Conservation (phyloP, 169 alveolate genomes). For the Cryptosporidium meleagridis region DNA sequence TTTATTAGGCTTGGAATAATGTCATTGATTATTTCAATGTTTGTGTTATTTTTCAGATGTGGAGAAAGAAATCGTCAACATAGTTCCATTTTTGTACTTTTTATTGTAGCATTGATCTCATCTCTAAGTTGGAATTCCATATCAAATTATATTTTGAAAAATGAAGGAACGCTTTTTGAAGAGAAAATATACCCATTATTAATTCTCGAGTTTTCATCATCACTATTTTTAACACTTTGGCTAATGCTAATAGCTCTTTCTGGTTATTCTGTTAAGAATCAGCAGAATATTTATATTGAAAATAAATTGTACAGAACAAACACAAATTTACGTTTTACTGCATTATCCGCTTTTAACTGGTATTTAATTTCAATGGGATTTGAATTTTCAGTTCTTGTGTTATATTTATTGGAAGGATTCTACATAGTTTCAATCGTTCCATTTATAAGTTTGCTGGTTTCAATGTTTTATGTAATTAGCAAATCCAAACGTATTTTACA, state of each 20-base stretch:
- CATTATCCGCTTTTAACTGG: slow-evolving; percentile 37
- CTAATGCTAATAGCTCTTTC: slow-evolving; percentile 20
- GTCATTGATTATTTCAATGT: slow-evolving; percentile 28
- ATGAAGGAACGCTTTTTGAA: slow-evolving; percentile 18
- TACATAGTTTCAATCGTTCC: slow-evolving; percentile 55
- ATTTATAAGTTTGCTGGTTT: slow-evolving; percentile 31
- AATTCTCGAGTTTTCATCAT: slow-evolving; percentile 31
- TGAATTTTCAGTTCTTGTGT: slow-evolving; percentile 54
- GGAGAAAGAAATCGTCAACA: slow-evolving; percentile 57
- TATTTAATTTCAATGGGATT: slow-evolving; percentile 34
- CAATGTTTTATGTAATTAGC: slow-evolving; percentile 23
- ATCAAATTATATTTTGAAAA: slow-evolving; percentile 2
- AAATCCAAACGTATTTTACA: slow-evolving; percentile 44
- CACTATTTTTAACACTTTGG: slow-evolving; percentile 45
- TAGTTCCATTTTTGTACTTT: slow-evolving; percentile 6
- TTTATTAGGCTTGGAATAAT: slow-evolving; percentile 14
- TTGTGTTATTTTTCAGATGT: slow-evolving; percentile 37
- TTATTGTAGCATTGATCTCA: not conserved
- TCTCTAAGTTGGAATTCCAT: slow-evolving; percentile 24
- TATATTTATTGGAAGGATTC: slow-evolving; percentile 27
- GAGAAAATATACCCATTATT: slow-evolving; percentile 38
- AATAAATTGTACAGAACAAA: slow-evolving; percentile 14
- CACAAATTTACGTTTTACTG: slow-evolving; percentile 9
- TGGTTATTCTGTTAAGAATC: slow-evolving; percentile 39
- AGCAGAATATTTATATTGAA: slow-evolving; percentile 27